Percentiles rank a stretch among this genome's conserved stretches.
Conservation (phyloP, 192 early-diverging fungal species). For the Umbelopsis isabellina region DNA sequence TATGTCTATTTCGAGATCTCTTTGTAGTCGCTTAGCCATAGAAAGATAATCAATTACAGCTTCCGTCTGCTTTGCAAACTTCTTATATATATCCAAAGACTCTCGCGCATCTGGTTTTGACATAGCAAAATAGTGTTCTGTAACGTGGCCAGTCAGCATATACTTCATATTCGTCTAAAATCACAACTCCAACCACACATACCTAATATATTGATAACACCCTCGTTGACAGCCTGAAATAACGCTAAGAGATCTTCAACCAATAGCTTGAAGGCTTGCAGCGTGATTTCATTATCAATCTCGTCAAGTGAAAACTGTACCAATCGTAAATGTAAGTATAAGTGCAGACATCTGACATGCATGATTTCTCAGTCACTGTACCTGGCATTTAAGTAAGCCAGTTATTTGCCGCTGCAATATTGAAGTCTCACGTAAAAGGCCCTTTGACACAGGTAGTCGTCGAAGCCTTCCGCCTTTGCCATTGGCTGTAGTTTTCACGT, state of each 20-base stretch:
- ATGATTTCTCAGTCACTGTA: slow-evolving; percentile 28
- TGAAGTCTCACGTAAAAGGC: slow-evolving; percentile 62
- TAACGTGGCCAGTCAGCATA: background rate
- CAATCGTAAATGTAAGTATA: background rate
- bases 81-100: slow-evolving; percentile 77
- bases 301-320: slow-evolving; percentile 73
- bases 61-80: slow-evolving; percentile 72
- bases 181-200: slow-evolving; percentile 6
- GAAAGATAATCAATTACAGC: slow-evolving; percentile 70
- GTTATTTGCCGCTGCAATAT: slow-evolving; percentile 71
- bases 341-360: background rate
- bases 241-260: slow-evolving; percentile 73
- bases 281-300: slow-evolving; percentile 72
- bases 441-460: slow-evolving; percentile 57
- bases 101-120: slow-evolving; percentile 60
- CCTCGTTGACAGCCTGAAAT: slow-evolving; percentile 80
- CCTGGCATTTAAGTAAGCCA: slow-evolving; percentile 70
- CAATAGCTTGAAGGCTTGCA: slow-evolving; percentile 70
- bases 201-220: slow-evolving; percentile 75
- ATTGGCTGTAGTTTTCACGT: slow-evolving; percentile 48
- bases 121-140: slow-evolving; percentile 79
- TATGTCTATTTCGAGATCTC: slow-evolving; percentile 63
- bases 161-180: no score
- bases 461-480: slow-evolving; percentile 59
- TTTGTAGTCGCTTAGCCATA: slow-evolving; percentile 61